phyloP scores from a whole-genome alignment of 805 yeast species.

The Candida maris region DNA sequence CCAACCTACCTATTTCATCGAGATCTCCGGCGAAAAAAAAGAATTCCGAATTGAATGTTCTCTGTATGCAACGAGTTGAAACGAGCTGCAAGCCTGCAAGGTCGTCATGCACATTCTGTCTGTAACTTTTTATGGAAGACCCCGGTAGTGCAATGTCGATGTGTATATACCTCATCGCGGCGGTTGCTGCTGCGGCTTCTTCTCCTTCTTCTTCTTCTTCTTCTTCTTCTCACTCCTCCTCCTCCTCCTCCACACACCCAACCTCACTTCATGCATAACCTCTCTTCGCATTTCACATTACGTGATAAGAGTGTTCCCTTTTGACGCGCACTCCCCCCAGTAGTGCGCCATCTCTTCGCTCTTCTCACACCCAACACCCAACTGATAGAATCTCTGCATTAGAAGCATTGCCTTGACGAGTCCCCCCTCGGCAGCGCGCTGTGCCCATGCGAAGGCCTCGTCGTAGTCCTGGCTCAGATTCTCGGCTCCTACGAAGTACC shows the following conservation, averaged over 20 bases:
- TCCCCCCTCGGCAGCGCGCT: conserved; percentile 73
- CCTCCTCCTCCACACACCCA: too few relatives aligned
- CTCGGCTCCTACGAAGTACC: conserved; percentile 91
- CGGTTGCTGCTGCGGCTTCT: too few relatives aligned
- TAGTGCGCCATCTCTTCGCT: conserved; percentile 54
- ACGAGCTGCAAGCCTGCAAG: too few relatives aligned
- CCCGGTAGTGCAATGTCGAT: too few relatives aligned
- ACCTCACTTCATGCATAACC: too few relatives aligned
- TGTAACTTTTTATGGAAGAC: too few relatives aligned
- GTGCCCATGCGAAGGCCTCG: conserved; percentile 95
- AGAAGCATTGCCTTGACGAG: conserved; percentile 82
- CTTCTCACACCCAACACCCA: conserved; percentile 79
- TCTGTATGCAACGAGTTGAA: too few relatives aligned
- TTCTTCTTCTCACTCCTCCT: conserved; percentile 21
- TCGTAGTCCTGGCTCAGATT: conserved; percentile 76
- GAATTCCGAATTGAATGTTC: too few relatives aligned
- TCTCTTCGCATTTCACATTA: conserved; percentile 21
- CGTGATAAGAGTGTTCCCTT: background rate
- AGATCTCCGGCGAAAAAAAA: too few relatives aligned
- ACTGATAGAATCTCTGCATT: conserved; percentile 76
- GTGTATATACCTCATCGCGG: too few relatives aligned
- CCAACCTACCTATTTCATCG: too few relatives aligned
- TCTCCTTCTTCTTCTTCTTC: background rate
- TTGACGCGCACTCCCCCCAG: conserved; percentile 78
- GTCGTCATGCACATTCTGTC: too few relatives aligned